Percentiles rank a stretch among this genome's conserved stretches.
Conservation (phyloP, 352 stramenopile species). For the Phytopythium mirpurense region DNA sequence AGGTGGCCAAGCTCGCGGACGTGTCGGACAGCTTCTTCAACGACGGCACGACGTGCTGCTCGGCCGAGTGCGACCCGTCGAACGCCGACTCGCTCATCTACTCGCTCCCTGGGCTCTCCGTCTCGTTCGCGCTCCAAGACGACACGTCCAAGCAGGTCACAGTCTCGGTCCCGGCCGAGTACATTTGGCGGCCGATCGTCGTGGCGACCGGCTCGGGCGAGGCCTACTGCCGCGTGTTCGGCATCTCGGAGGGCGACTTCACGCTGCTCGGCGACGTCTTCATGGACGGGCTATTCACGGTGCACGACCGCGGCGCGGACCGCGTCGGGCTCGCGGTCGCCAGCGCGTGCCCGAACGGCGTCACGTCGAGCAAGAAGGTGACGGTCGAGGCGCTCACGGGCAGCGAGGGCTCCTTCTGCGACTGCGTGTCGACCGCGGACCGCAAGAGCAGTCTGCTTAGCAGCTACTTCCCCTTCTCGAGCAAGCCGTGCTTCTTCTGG, state of each 20-base stretch:
- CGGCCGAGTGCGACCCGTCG: constrained; percentile 57
- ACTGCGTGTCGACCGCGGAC: constrained; percentile 58
- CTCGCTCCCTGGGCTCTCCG: constrained; percentile 46
- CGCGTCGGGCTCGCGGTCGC: constrained; percentile 63
- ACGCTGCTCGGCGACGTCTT: constrained; percentile 80
- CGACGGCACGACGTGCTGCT: constrained; percentile 66
- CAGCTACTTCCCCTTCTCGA: constrained; percentile 50
- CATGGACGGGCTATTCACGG: constrained; percentile 80
- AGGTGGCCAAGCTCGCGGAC: constrained; percentile 36
- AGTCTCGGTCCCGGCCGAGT: constrained; percentile 67
- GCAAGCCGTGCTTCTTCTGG: constrained; percentile 83
- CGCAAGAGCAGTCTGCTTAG: constrained; percentile 55
- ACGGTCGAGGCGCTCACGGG: constrained; percentile 34
- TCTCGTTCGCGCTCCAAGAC: constrained; percentile 53
- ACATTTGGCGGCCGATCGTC: constrained; percentile 80
- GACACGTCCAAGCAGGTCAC: constrained; percentile 57
- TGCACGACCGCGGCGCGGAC: constrained; percentile 60
- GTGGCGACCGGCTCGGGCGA: constrained; percentile 34
- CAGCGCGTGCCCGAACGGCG: constrained; percentile 61
- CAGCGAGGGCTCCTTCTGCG: constrained; percentile 40
- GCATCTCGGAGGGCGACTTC: constrained; percentile 72
- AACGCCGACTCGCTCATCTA: constrained; percentile 55
- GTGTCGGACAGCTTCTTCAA: constrained; percentile 61
- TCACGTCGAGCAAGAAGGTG: constrained; percentile 64
- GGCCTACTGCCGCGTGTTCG: constrained; percentile 62